Evolutionary conservation across 495 filamentous ascomycete genomes (phyloP), one percentile per base, ranked within the genome.

Genomic region (Opeltia flavorubescens): DNA sequence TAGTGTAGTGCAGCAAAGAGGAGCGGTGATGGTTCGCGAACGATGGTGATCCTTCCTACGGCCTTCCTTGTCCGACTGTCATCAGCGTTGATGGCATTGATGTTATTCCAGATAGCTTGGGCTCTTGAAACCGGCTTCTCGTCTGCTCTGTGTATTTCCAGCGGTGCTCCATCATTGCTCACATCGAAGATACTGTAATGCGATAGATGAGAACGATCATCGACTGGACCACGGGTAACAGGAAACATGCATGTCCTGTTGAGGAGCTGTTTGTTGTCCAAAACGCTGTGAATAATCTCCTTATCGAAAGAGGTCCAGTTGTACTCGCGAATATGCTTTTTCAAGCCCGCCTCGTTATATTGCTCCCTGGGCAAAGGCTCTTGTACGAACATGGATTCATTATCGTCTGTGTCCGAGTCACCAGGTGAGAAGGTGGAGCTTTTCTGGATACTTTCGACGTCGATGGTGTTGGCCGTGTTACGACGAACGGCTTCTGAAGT

Each of bases 181-280:
- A 77, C 59, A 47, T 75, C 71, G 44, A 69, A 74, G 5, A 77
- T 61, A 38, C 66, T 66, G 43, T 68, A 72, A 38, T 67, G 69
- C 5, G 63, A 62, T 44, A 62, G 60, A 35, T 66, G 62, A 41
- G 58, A 66, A 15, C 53, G 46, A 39, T 66, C 59, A 7, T 62
- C 60, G 1, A 50, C 58, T 3, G 58, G 49, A 13, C 52, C 55
- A 11, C 34, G 15, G 21, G 49, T 54, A 20, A 44, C 58, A 8
- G 54, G 58, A 28, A 75, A 63, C 15, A 70, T 26, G 21, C 43
- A 51, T 1, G 48, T 38, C 18, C 57, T 46, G 13, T 59, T 35
- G 6, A 69, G 39, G 12, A 66, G 55, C 18, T 60, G 46, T 13
- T 62, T 56, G 28, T 64, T 61, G 7, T 56, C 51, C 36, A 66